These are phyloP conservation scores for Dryas integrifolia DNA, from an alignment of 331 rosid species.

Conservation along the genomic window DNA sequence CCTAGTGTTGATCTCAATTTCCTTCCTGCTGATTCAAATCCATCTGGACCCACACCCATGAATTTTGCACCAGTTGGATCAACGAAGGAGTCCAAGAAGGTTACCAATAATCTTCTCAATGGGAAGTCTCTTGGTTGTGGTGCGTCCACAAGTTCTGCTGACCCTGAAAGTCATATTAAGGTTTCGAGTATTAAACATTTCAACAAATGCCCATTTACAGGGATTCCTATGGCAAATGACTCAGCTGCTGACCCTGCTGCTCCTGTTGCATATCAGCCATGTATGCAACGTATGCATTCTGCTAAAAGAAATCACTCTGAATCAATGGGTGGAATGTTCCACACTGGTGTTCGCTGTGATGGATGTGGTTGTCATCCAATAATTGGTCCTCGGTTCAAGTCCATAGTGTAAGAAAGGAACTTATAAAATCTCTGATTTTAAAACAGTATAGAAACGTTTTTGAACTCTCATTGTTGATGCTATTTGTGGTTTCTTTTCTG, in stretches of 20 bases:
- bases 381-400: constrained; percentile 73
- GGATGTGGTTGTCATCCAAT: constrained; percentile 81
- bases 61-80: constrained; percentile 25
- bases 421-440: constrained; percentile 6
- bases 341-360: constrained; percentile 67
- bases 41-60: constrained; percentile 20
- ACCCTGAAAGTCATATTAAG: constrained; percentile 8
- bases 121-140: constrained; percentile 16
- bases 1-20: constrained; percentile 57
- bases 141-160: constrained; percentile 21
- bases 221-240: constrained; percentile 23
- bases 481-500: constrained; percentile 5
- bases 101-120: constrained; percentile 3
- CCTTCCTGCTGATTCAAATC: constrained; percentile 37
- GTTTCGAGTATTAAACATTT: constrained; percentile 16
- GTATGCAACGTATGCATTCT: constrained; percentile 35
- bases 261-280: constrained; percentile 2
- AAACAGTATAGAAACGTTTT: background rate
- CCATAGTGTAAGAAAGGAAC: constrained; percentile 61
- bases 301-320: constrained; percentile 51
- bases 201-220: constrained; percentile 51
- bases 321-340: constrained; percentile 60
- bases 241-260: constrained; percentile 21
- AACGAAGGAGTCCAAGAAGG: constrained; percentile 33
- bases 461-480: background rate